Conservation (phyloP, 164 flowering plant genomes). For the Warburgia ugandensis region DNA sequence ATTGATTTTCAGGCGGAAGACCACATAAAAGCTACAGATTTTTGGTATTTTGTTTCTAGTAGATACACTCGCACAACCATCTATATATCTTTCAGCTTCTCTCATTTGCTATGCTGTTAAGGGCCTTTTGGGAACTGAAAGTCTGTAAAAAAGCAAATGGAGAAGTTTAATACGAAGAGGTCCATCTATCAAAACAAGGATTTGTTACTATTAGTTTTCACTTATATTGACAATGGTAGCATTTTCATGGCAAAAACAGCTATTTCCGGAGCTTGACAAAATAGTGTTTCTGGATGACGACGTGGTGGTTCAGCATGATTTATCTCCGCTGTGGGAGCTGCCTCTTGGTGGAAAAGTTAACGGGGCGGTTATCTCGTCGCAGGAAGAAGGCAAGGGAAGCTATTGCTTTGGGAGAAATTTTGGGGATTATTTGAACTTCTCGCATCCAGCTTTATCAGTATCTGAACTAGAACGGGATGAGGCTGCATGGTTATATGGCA, state of each 20-base stretch:
- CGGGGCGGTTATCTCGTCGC: constrained; percentile 54
- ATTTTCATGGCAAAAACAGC: constrained; percentile 28
- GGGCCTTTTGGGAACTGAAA: no score
- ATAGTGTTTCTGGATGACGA: constrained; percentile 72
- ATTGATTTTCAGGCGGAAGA: no score
- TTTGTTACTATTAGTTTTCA: not conserved
- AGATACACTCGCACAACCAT: no score
- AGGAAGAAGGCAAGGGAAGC: constrained; percentile 13
- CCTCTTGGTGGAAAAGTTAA: constrained; percentile 55
- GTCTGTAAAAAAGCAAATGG: no score
- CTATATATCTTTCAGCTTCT: no score
- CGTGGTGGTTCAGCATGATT: constrained; percentile 60
- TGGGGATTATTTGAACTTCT: constrained; percentile 53
- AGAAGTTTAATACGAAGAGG: no score
- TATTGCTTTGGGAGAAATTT: constrained; percentile 39
- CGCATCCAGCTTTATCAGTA: constrained; percentile 30
- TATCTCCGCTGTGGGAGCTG: constrained; percentile 60
- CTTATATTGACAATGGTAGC: not conserved
- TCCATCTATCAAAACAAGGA: not conserved
- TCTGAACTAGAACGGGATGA: constrained; percentile 30
- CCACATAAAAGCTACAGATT: no score
- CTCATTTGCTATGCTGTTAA: no score
- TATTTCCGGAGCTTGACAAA: constrained; percentile 73
- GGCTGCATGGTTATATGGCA: constrained; percentile 65
- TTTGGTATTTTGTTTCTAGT: no score